Base-by-base conservation (phyloP, 2,329 filamentous ascomycete species). In the Aureobasidium sp. region DNA sequence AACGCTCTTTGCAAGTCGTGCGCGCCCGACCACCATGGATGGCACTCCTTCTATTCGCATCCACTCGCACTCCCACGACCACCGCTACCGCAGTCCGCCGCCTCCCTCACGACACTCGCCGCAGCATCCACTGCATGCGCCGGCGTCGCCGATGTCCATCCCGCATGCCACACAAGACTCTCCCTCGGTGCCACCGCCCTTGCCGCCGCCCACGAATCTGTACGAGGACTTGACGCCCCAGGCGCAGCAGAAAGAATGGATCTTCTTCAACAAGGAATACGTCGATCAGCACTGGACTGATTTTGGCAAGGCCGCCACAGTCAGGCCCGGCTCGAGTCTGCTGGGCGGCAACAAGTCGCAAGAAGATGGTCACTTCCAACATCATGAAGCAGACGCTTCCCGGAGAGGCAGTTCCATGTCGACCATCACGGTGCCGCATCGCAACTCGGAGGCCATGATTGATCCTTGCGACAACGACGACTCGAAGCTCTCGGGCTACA, bases 161-260 rank as follows among this genome's bases (percentile, higher is more conserved):
- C 84, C 83, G 54, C 79, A 62, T 45, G 58, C 81, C 69, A 77
- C 80, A 63, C 78, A 80, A 69, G 77, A 79, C 33, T 66, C 49
- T 27, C 54, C 72, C 47, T 77, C 78, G 56, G 57, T 60, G 57
- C 85, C 86, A 63, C 85, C 86, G 65, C 84, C 85, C 54, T 77
- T 88, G 68, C 86, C 85, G 67, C 86, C 86, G 62, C 82, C 85
- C 58, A 79, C 78, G 72, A 75, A 80, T 70, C 80, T 87, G 63
- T 77, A 83, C 64, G 53, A 84, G 64, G 50, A 67, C 70, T 74
- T 84, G 66, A 75, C 78, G 67, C 72, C 78, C 65, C 57, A 60
- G 37, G 84, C 83, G 39, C 78, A 81, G 67, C 85, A 88, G 72
- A 78, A 81, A 61, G 84, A 81, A 64, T 87, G 84, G 84, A 76